Conservation (phyloP, 352 stramenopile species). For the Phytophthora rubi region DNA sequence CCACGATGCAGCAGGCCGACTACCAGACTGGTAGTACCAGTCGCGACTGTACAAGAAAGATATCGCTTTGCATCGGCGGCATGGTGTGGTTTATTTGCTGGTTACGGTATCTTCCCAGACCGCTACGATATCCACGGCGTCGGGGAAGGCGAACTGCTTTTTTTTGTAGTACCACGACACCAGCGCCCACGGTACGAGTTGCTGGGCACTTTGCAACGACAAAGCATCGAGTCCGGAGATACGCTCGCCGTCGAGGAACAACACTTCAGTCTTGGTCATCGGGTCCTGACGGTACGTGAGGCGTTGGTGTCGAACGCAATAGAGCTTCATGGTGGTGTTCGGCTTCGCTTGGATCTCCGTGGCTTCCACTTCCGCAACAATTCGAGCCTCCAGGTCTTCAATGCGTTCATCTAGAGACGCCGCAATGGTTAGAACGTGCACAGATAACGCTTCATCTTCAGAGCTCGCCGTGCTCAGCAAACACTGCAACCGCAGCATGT, state of each 20-base stretch:
- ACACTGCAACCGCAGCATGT: slow-evolving; percentile 32
- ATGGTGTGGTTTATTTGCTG: neutral
- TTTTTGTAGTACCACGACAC: slow-evolving; percentile 40
- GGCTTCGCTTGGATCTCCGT: slow-evolving; percentile 6
- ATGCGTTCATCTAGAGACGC: slow-evolving; percentile 22
- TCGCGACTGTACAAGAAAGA: neutral
- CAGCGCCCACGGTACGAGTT: slow-evolving; percentile 31
- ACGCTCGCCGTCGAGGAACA: slow-evolving; percentile 24
- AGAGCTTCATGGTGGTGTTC: slow-evolving; percentile 23
- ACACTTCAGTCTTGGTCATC: slow-evolving; percentile 19
- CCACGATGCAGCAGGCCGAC: neutral
- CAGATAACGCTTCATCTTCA: neutral
- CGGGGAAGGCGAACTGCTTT: slow-evolving; percentile 30
- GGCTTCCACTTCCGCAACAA: slow-evolving; percentile 2
- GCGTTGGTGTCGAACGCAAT: slow-evolving; percentile 24
- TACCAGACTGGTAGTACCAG: no score
- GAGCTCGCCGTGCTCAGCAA: slow-evolving; percentile 14
- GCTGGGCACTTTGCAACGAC: slow-evolving; percentile 5
- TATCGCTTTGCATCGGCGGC: neutral
- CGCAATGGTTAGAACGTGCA: slow-evolving; percentile 14
- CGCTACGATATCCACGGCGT: slow-evolving; percentile 30
- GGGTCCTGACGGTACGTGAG: slow-evolving; percentile 31
- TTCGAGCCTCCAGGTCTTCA: slow-evolving; percentile 17
- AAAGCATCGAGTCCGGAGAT: neutral
- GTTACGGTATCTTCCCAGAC: slow-evolving; percentile 12